A percentile compares a stretch with the other conserved stretches of the same genome.
These are phyloP conservation scores for Gliomastix tumulicola DNA, from an alignment of 2,329 filamentous ascomycete species.

Conservation along the genomic window DNA sequence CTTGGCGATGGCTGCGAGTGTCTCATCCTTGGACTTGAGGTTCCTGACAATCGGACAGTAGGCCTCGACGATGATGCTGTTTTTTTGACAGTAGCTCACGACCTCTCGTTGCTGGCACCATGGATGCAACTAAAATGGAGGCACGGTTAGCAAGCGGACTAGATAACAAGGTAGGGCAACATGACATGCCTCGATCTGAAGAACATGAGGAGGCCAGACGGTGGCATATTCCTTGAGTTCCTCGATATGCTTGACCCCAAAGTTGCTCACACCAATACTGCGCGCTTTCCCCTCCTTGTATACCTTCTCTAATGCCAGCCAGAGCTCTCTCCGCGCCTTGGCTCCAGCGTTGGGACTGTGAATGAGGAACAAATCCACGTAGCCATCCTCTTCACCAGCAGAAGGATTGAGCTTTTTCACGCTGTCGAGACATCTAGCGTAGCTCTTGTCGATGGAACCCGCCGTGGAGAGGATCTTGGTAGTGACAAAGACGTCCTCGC, in stretches of 20 bases:
- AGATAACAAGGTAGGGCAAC: no score
- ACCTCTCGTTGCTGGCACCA: slow-evolving; percentile 48
- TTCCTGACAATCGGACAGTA: slow-evolving; percentile 25
- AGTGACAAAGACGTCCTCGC: slow-evolving; percentile 59
- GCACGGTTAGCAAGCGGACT: no score
- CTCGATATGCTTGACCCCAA: slow-evolving; percentile 59
- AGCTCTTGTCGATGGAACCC: slow-evolving; percentile 48
- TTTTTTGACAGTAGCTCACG: slow-evolving; percentile 58
- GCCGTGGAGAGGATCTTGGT: slow-evolving; percentile 57
- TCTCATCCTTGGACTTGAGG: slow-evolving; percentile 39
- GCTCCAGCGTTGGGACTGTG: slow-evolving; percentile 53
- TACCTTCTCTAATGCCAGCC: slow-evolving; percentile 57
- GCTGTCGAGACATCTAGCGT: slow-evolving; percentile 52
- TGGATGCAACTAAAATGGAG: slow-evolving; percentile 57
- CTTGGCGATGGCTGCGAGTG: slow-evolving; percentile 45
- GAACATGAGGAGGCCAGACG: slow-evolving; percentile 60
- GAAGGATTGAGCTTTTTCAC: slow-evolving; percentile 49
- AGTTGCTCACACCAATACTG: slow-evolving; percentile 67
- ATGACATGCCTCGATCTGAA: slow-evolving; percentile 63
- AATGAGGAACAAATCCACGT: slow-evolving; percentile 64
- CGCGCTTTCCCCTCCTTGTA: slow-evolving; percentile 51
- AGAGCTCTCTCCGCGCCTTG: slow-evolving; percentile 53
- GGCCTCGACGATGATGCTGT: slow-evolving; percentile 52
- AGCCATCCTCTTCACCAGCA: slow-evolving; percentile 48
- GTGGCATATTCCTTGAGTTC: slow-evolving; percentile 56